Conservation (phyloP, 805 yeast species). For the Blastobotrys americana region DNA sequence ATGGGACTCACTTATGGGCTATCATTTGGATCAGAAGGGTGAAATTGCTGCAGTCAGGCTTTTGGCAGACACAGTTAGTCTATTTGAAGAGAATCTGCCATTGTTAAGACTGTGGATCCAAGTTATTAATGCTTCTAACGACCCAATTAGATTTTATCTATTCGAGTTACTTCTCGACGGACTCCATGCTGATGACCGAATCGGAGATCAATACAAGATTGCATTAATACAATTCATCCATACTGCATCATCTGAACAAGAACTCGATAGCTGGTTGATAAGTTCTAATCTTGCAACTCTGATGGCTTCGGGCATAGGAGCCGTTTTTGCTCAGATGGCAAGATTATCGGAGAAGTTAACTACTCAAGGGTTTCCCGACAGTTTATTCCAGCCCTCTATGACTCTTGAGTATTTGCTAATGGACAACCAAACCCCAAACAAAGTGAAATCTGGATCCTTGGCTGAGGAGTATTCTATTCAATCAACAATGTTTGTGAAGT, state of each 20-base stretch:
- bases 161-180: not conserved
- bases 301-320: slow-evolving; percentile 29
- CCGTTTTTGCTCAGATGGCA: slow-evolving; percentile 17
- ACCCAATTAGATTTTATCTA: not conserved
- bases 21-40: slow-evolving; percentile 24
- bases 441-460: not conserved
- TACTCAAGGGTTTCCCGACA: not conserved
- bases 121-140: not conserved
- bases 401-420: not conserved
- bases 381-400: not conserved
- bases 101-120: not conserved
- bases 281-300: slow-evolving; percentile 25
- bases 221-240: slow-evolving; percentile 25
- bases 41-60: slow-evolving; percentile 2
- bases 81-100: not conserved
- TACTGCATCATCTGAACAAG: slow-evolving; percentile 14
- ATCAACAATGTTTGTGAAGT: not conserved
- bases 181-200: not conserved
- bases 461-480: not conserved
- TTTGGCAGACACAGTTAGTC: not conserved
- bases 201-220: slow-evolving; percentile 25
- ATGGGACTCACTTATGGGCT: slow-evolving; percentile 21
- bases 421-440: not conserved
- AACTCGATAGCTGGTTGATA: slow-evolving; percentile 23
- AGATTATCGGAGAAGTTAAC: slow-evolving; percentile 6